Percentiles rank a stretch among this genome's conserved stretches.
These are phyloP conservation scores for Helianthus tuberosus DNA, from an alignment of 129 eudicot genomes.

Conservation along the genomic window DNA sequence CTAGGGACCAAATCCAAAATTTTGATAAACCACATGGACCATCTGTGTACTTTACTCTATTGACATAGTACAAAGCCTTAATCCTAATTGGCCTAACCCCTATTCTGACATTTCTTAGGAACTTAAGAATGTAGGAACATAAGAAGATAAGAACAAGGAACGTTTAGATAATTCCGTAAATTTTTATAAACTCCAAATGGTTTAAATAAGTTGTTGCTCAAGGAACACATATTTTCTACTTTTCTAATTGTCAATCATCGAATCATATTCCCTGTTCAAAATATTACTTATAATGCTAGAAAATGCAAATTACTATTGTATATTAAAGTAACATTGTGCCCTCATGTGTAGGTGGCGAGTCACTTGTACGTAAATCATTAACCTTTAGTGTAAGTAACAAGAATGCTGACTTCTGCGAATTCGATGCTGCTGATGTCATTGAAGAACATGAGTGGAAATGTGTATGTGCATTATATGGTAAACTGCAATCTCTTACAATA, in stretches of 20 bases:
- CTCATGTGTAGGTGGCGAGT: constrained; percentile 64
- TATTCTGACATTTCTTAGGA: not conserved
- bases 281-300: not conserved
- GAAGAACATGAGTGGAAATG: constrained; percentile 94
- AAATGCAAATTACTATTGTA: not conserved
- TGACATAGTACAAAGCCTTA: too few species aligned
- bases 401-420: constrained; percentile 48
- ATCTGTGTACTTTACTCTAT: too few species aligned
- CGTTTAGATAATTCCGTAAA: not conserved
- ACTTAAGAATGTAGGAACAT: not conserved
- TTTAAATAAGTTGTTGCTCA: not conserved
- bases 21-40: too few species aligned
- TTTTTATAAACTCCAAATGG: not conserved
- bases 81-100: too few species aligned
- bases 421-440: constrained; percentile 78
- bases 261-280: not conserved
- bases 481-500: not conserved
- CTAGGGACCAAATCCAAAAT: too few species aligned
- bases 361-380: constrained; percentile 63
- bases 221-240: not conserved
- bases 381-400: constrained; percentile 32
- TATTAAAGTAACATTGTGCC: constrained; percentile 4
- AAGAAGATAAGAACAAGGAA: not conserved
- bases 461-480: constrained; percentile 76
- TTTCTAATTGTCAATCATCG: not conserved